Base-by-base conservation (phyloP, 225 moss, liverwort and hornwort species). In the Marchantia paleacea region DNA sequence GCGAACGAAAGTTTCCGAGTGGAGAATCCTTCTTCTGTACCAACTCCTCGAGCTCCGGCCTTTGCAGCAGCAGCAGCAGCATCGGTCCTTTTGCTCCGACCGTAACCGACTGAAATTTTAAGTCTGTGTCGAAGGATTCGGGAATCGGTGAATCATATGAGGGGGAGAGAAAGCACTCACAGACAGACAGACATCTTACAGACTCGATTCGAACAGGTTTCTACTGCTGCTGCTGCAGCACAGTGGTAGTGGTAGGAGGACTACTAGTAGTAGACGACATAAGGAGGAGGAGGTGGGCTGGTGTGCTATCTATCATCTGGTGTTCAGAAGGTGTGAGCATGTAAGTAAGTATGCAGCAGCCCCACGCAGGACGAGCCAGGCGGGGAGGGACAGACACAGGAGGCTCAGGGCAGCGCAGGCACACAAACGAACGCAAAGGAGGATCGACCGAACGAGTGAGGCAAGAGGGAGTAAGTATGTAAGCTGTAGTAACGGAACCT, bases 81-180 rank as follows among this genome's bases (percentile, higher is more conserved):
- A 49, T 47, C 69, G 30, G 14, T 47, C 14, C 15, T 19, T 25
- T 47, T 39, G 18, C 69, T 70, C 48, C 69, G 5, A 39, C 69
- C 19, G 69, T 22, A 20, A 66, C 66, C 48, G 26, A 70, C 47
- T 70, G 39, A 70, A 70, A 49, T 47, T 70, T 70, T 70, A 70
- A 29, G 10, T 13, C n/a, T 31, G 68, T 13, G 68, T 68, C 19
- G 18, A 70, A 48, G 48, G 47, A 54, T 74, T 74, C 74, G 28
- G 26, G 26, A 74, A 29, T 55, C 54, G 29, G 16, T 29, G 55
- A 74, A 55, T 3, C 53, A 74, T 12, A 26, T 12, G 68, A 30
- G n/a, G 53, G 26, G 29, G 14, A 5, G 19, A 12, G 57, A 57
- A 57, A 9, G 19, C 14, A 9, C 57, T 57, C 19, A 19, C 13